These are phyloP conservation scores for Coprinellus aureogranulatus DNA, from an alignment of 768 basidiomycete species.

Conservation along the genomic window DNA sequence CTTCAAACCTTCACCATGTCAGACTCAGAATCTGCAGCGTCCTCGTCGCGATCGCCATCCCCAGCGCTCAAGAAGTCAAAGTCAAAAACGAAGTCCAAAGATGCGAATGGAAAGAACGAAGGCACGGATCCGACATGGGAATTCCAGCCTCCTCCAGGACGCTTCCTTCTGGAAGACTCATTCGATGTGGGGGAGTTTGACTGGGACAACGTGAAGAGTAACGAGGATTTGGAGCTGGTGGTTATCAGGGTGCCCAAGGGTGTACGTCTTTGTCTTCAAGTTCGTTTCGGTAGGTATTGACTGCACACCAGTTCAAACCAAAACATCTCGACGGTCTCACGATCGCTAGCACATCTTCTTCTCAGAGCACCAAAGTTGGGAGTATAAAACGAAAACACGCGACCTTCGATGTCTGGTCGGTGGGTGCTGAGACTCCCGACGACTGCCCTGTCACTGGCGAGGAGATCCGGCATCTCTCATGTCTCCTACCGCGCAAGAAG, in stretches of 20 bases:
- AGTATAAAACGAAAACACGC: slow-evolving; percentile 51
- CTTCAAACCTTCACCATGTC: background rate
- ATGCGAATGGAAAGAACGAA: slow-evolving; percentile 48
- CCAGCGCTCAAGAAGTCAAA: slow-evolving; percentile 21
- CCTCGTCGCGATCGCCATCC: slow-evolving; percentile 8
- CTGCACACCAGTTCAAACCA: slow-evolving; percentile 52
- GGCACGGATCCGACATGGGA: slow-evolving; percentile 56
- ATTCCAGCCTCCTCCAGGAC: slow-evolving; percentile 56
- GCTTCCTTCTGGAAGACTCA: slow-evolving; percentile 44
- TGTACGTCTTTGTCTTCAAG: slow-evolving; percentile 39
- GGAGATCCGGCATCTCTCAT: slow-evolving; percentile 59
- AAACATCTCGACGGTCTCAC: slow-evolving; percentile 57
- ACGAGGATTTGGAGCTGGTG: slow-evolving; percentile 67
- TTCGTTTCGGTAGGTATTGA: background rate
- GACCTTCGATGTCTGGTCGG: slow-evolving; percentile 64
- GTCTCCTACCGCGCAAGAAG: slow-evolving; percentile 61
- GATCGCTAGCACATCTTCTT: slow-evolving; percentile 40
- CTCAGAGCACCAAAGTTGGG: slow-evolving; percentile 42
- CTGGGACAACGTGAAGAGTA: slow-evolving; percentile 58
- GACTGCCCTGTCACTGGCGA: slow-evolving; percentile 49
- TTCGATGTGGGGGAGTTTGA: slow-evolving; percentile 59
- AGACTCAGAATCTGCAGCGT: background rate
- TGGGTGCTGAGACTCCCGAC: slow-evolving; percentile 40
- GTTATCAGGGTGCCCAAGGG: slow-evolving; percentile 66
- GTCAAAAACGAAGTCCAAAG: slow-evolving; percentile 25